Conservation (phyloP, 2,329 filamentous ascomycete species). For the Trichoderma sp. region DNA sequence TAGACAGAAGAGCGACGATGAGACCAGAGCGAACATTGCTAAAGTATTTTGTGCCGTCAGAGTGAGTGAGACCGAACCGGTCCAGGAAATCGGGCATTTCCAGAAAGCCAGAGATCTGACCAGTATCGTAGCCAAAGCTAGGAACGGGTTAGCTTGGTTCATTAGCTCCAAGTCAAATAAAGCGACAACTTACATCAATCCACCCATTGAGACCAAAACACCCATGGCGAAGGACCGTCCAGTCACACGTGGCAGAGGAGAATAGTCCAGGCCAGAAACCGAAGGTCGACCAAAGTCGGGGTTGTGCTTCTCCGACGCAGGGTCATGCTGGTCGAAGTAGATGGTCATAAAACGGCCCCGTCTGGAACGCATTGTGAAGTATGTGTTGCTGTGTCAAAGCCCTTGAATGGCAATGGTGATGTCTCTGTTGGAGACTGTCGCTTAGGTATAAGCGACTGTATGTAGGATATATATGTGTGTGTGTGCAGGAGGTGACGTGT, state of each 20-base stretch:
- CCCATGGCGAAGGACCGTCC: constrained; percentile 38
- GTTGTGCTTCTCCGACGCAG: constrained; percentile 37
- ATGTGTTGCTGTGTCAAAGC: background rate
- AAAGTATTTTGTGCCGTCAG: constrained; percentile 44
- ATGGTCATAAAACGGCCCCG: constrained; percentile 31
- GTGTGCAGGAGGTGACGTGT: background rate
- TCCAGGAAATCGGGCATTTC: constrained; percentile 55
- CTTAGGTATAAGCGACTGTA: background rate
- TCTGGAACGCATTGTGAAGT: constrained; percentile 18
- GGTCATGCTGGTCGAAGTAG: constrained; percentile 43
- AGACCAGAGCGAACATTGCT: constrained; percentile 54
- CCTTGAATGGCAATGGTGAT: background rate
- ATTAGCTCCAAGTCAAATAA: background rate
- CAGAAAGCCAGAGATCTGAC: constrained; percentile 55
- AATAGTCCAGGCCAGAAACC: constrained; percentile 43
- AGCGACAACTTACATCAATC: constrained; percentile 37
- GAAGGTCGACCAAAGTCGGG: constrained; percentile 32
- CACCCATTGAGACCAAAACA: constrained; percentile 44
- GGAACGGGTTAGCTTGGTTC: background rate
- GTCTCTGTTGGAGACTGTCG: background rate
- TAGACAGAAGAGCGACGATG: constrained; percentile 57
- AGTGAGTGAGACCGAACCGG: constrained; percentile 46
- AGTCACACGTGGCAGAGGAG: constrained; percentile 41
- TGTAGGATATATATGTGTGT: background rate
- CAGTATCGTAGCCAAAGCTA: constrained; percentile 48